phyloP scores from a whole-genome alignment of 2,329 filamentous ascomycete genomes.

The Cryphonectria radicalis region DNA sequence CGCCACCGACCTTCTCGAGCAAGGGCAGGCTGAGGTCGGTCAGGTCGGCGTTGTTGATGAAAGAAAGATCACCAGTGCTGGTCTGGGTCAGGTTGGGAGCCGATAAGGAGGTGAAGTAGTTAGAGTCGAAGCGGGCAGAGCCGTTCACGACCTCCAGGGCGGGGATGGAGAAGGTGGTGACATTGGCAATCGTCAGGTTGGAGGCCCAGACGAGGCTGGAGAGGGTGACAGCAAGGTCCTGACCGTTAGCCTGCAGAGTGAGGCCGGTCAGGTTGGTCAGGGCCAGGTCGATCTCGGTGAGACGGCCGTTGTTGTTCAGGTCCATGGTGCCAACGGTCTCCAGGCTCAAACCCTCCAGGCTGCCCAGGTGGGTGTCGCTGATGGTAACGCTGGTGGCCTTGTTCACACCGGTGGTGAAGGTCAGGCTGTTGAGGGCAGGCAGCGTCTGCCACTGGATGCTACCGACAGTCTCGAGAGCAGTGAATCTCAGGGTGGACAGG shows the following conservation, averaged over 20 bases:
- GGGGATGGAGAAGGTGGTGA: slow-evolving; percentile 74
- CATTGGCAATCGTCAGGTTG: slow-evolving; percentile 83
- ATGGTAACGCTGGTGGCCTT: slow-evolving; percentile 73
- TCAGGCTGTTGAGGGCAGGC: slow-evolving; percentile 57
- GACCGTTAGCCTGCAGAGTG: slow-evolving; percentile 80
- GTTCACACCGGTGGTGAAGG: slow-evolving; percentile 61
- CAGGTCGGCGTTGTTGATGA: slow-evolving; percentile 65
- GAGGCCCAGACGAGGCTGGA: slow-evolving; percentile 77
- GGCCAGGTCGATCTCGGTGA: slow-evolving; percentile 76
- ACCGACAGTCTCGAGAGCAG: slow-evolving; percentile 66
- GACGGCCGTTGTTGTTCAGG: slow-evolving; percentile 88
- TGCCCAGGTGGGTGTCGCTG: slow-evolving; percentile 82
- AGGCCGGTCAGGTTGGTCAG: slow-evolving; percentile 77
- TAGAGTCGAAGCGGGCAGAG: slow-evolving; percentile 83
- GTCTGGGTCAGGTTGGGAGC: slow-evolving; percentile 74
- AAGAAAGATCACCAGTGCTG: slow-evolving; percentile 61
- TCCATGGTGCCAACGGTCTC: slow-evolving; percentile 71
- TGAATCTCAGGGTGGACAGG: slow-evolving; percentile 71
- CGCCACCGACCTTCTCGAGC: slow-evolving; percentile 73
- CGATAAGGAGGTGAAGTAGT: slow-evolving; percentile 66
- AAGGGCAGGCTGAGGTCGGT: slow-evolving; percentile 76
- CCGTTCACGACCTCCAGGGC: slow-evolving; percentile 74
- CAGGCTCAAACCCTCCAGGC: slow-evolving; percentile 81
- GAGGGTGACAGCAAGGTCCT: slow-evolving; percentile 71
- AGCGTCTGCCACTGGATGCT: slow-evolving; percentile 75